These are phyloP conservation scores for Cercospora berteroae DNA, from an alignment of 2,329 filamentous ascomycete genomes.

Conservation along the genomic window DNA sequence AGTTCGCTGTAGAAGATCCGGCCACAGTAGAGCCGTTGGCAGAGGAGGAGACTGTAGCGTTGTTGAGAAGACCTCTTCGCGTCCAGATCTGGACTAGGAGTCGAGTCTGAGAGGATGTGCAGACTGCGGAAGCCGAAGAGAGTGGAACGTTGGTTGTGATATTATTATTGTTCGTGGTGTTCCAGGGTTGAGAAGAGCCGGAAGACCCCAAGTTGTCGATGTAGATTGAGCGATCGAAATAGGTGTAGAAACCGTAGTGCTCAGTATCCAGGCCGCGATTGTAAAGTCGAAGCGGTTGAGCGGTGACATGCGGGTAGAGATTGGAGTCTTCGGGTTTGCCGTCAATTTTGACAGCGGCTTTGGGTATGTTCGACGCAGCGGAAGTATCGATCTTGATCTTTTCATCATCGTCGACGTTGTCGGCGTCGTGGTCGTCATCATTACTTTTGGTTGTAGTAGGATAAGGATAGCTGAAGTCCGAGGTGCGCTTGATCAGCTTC, in stretches of 20 bases:
- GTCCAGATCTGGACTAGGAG: conserved; percentile 65
- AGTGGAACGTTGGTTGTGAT: conserved; percentile 22
- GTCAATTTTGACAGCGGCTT: conserved; percentile 62
- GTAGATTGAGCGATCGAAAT: conserved; percentile 86
- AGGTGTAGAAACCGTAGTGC: conserved; percentile 88
- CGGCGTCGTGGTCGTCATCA: background rate
- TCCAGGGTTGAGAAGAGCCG: conserved; percentile 38
- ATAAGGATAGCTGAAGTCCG: conserved; percentile 30
- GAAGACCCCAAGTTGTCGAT: conserved; percentile 43
- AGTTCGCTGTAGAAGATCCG: conserved; percentile 42
- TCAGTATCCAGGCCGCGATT: conserved; percentile 78
- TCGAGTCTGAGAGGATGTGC: conserved; percentile 60
- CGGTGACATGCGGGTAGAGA: conserved; percentile 65
- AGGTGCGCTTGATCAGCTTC: conserved; percentile 24
- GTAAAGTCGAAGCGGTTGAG: conserved; percentile 79
- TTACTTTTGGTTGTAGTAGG: conserved; percentile 12
- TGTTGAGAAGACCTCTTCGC: conserved; percentile 31
- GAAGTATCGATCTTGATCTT: conserved; percentile 44
- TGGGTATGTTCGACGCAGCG: conserved; percentile 57
- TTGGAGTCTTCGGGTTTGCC: conserved; percentile 70
- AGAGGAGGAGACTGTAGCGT: background rate
- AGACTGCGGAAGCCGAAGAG: conserved; percentile 29
- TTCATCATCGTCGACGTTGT: background rate
- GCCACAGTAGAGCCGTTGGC: conserved; percentile 24
- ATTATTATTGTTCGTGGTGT: conserved; percentile 31